Conservation (phyloP, 176 grass and related monocot species). For the Rhipidocladum racemiflorum region DNA sequence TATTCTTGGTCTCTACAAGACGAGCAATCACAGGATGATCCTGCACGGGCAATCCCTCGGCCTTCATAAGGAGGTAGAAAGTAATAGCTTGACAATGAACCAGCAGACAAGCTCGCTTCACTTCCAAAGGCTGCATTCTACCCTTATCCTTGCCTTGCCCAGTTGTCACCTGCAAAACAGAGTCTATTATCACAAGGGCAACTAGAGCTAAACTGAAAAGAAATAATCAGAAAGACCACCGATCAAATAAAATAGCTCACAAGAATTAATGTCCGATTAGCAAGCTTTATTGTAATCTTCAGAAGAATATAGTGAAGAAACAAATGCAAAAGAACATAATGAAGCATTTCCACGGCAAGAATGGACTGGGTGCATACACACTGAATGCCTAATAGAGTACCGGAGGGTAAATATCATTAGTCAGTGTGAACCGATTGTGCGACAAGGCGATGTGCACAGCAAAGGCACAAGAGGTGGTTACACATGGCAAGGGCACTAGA, state of each 20-base stretch:
- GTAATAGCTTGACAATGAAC: slow-evolving; percentile 87
- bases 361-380: not conserved
- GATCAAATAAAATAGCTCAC: not conserved
- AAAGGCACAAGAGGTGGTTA: not conserved
- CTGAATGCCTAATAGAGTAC: not conserved
- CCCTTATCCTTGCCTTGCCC: slow-evolving; percentile 40
- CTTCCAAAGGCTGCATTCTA: slow-evolving; percentile 54
- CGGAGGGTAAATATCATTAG: not conserved
- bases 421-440: not conserved
- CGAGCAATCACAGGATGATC: slow-evolving; percentile 90
- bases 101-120: slow-evolving; percentile 67
- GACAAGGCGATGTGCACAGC: not conserved
- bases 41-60: slow-evolving; percentile 71
- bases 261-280: not conserved
- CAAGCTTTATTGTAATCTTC: not conserved
- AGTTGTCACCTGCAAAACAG: slow-evolving; percentile 44
- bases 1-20: slow-evolving; percentile 83
- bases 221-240: not conserved
- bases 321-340: not conserved
- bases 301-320: not conserved
- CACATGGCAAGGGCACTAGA: not conserved
- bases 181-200: not conserved
- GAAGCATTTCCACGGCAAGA: not conserved
- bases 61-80: slow-evolving; percentile 94
- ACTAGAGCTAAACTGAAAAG: not conserved